Evolutionary conservation across 768 basidiomycete species (phyloP), one percentile per base, ranked within the genome.

Genomic region (Termitomyces sp.): DNA sequence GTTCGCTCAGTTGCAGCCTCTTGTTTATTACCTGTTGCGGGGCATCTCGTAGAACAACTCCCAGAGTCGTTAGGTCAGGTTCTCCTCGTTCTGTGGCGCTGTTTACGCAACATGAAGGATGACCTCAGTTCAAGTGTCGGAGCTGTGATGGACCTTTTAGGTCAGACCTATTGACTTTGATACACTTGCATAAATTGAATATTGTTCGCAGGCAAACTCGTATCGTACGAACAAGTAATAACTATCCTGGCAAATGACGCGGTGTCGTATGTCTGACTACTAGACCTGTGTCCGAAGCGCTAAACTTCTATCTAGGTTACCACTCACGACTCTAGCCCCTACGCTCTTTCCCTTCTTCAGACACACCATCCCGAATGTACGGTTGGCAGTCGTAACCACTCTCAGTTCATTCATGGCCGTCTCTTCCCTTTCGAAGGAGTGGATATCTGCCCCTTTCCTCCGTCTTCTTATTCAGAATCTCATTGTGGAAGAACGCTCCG

Each of bases 121-220:
- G 97, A 99, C 63, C 71, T 99, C 2, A 93, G 93, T 60, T 98
- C 93, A 50, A 98, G 95, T 56, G 93, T 97, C 38, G 94, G 94
- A 40, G 88, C 91, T 10, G 93, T 98, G 24, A 98, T 99, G 97
- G 94, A 97, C 66, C 76, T 99, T 2, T 74, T 99, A n/a, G 90
- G 94, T 93, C 60, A 56, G 73, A 30, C 19, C 41, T 61, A 53
- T 47, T 26, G 11, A 55, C 41, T 30, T 51, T n/a, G n/a, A 28
- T 10, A 9, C 12, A 32, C 5, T 9, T 6, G 34, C 49, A 17
- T 28, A 54, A 26, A 51, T 32, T 54, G 34, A 46, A 54, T 53
- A 58, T 37, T 50, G 44, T 41, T 34, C 45, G 5, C 60, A 94
- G 93, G 92, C 21, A 89, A 88, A 66, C 77, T 97, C 22, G 90